Evolutionary conservation across 768 basidiomycete genomes (phyloP).

Genomic region (Pleurotus salmoneostramineus): DNA sequence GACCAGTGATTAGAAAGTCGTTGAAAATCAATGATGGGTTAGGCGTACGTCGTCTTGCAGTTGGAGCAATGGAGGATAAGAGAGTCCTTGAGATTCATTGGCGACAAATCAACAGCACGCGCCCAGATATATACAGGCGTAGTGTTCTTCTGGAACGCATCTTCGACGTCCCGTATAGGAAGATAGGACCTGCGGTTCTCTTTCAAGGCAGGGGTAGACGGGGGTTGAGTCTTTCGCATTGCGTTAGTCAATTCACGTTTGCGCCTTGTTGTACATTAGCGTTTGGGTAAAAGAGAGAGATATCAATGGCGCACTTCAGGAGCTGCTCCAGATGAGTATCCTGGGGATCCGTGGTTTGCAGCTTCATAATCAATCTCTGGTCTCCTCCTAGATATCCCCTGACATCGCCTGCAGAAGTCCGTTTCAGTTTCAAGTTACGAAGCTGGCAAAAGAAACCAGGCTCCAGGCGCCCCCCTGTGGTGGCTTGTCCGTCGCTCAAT

Average conservation of each 20-base stretch:
- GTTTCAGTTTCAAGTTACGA: constrained; percentile 46
- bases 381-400: constrained; percentile 45
- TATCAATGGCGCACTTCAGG: constrained; percentile 28
- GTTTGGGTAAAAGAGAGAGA: neutral
- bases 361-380: constrained; percentile 37
- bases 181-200: constrained; percentile 12
- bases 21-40: neutral
- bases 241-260: constrained; percentile 15
- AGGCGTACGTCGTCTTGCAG: constrained; percentile 47
- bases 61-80: constrained; percentile 45
- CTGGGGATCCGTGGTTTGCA: constrained; percentile 31
- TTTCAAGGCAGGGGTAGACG: neutral
- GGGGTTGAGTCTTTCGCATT: neutral
- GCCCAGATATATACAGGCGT: constrained; percentile 19
- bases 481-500: constrained; percentile 44
- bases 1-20: constrained; percentile 3
- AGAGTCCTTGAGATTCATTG: constrained; percentile 43
- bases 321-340: constrained; percentile 39
- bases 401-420: constrained; percentile 23
- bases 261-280: constrained; percentile 20
- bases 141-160: constrained; percentile 21
- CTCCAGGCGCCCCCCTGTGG: constrained; percentile 30
- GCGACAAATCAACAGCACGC: constrained; percentile 53
- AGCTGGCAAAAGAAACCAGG: constrained; percentile 43
- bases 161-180: constrained; percentile 32